Conservation (phyloP, 768 basidiomycete genomes). For the Austroboletus festivus region DNA sequence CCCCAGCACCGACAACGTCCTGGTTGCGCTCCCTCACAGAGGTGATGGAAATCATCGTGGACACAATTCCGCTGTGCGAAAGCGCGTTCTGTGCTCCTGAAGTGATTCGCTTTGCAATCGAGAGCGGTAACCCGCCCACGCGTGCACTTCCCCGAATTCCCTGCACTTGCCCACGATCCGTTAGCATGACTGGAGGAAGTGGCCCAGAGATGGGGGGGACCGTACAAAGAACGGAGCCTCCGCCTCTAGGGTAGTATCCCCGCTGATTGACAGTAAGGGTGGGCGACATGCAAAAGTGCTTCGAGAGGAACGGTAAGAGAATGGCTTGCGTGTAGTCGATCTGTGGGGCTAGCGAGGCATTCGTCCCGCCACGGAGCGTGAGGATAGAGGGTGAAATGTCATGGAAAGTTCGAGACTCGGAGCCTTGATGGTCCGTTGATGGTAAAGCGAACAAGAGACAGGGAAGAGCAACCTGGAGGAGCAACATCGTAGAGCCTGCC, state of each 20-base stretch:
- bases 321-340: conserved; percentile 68
- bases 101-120: conserved; percentile 55
- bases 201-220: conserved; percentile 38
- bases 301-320: conserved; percentile 64
- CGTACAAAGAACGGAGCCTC: conserved; percentile 54
- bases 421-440: neutral
- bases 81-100: conserved; percentile 49
- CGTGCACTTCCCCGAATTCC: conserved; percentile 58
- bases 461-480: conserved; percentile 70
- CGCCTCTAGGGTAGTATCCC: conserved; percentile 74
- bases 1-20: conserved; percentile 57
- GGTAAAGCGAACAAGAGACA: conserved; percentile 55
- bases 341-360: conserved; percentile 68
- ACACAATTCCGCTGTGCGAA: conserved; percentile 32
- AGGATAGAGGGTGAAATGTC: conserved; percentile 41
- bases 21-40: conserved; percentile 45
- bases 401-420: neutral
- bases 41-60: conserved; percentile 32
- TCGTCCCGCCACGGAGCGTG: conserved; percentile 66
- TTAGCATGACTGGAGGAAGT: conserved; percentile 44
- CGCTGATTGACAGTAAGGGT: conserved; percentile 49
- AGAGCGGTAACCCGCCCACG: conserved; percentile 59
- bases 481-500: conserved; percentile 68
- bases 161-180: conserved; percentile 54
- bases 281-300: conserved; percentile 47